Evolutionary conservation across 2,329 filamentous ascomycete species (phyloP).

Genomic region (Ceratocystis cacaofunesta): DNA sequence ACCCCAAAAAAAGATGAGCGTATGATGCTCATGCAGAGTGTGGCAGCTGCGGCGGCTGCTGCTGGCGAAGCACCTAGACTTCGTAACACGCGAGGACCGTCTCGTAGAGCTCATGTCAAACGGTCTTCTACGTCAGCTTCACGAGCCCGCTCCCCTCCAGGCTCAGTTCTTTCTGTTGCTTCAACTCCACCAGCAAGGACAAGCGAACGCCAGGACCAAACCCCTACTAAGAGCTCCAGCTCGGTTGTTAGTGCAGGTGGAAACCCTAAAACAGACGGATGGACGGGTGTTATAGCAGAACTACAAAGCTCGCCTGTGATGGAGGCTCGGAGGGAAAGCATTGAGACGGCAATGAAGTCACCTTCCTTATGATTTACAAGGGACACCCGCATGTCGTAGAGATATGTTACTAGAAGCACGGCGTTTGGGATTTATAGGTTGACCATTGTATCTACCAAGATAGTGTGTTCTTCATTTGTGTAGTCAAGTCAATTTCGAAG

Average conservation of each 20-base stretch:
- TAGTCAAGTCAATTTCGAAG: not conserved
- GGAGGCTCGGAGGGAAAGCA: constrained; percentile 35
- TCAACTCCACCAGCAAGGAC: constrained; percentile 8
- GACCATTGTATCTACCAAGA: too few species aligned
- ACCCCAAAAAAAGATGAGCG: constrained; percentile 11
- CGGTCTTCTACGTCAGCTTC: constrained; percentile 1
- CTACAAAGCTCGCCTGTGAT: constrained; percentile 45
- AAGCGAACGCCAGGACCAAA: not conserved
- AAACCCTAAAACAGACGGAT: constrained; percentile 28
- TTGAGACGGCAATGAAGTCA: constrained; percentile 39
- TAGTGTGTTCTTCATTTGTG: not conserved
- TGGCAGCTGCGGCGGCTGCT: constrained; percentile 8
- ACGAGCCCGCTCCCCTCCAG: constrained; percentile 1
- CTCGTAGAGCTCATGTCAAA: not conserved
- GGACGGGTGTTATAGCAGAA: constrained; percentile 49
- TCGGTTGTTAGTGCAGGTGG: constrained; percentile 19
- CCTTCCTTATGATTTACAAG: not conserved
- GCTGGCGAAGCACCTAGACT: constrained; percentile 5
- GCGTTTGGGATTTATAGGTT: too few species aligned
- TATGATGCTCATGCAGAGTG: constrained; percentile 14
- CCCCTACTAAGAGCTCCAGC: constrained; percentile 6
- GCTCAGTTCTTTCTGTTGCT: not conserved
- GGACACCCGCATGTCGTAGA: too few species aligned
- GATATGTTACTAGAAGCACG: too few species aligned
- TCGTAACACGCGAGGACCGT: not conserved